Conservation (phyloP, 345 rosid genomes). For the Bretschneidera sinensis region DNA sequence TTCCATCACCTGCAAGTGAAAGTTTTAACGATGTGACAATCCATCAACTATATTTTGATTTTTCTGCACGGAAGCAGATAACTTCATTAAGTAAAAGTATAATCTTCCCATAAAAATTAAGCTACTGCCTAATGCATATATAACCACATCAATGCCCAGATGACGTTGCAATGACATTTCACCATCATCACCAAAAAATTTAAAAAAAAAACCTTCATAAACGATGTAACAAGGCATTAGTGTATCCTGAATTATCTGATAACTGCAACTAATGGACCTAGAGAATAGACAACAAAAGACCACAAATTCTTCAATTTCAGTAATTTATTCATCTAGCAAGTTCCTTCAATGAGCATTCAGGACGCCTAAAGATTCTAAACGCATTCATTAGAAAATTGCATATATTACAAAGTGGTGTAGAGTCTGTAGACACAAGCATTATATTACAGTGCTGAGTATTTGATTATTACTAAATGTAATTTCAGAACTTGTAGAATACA, state of each 20-base stretch:
- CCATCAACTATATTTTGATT: conserved; percentile 1
- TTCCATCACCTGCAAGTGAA: conserved; percentile 57
- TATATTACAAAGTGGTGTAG: background rate
- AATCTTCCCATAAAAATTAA: background rate
- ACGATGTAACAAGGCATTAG: no score
- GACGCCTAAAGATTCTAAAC: background rate
- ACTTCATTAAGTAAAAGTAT: background rate
- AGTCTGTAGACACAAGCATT: background rate
- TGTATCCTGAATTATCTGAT: no score
- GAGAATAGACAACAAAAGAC: no score
- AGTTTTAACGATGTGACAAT: conserved; percentile 10
- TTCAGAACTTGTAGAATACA: no score
- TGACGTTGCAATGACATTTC: background rate
- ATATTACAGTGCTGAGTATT: background rate
- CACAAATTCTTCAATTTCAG: background rate
- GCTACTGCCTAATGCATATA: no score
- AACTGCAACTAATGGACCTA: background rate
- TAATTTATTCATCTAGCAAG: background rate
- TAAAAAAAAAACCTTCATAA: no score
- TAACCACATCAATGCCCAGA: background rate
- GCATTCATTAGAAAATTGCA: background rate
- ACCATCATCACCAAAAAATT: no score
- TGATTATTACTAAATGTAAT: no score
- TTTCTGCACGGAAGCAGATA: background rate
- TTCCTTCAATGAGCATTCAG: background rate